A percentile compares a stretch with the other conserved stretches of the same genome.
Conservation (phyloP, 2,329 filamentous ascomycete species). For the Aspergillus versicolor region DNA sequence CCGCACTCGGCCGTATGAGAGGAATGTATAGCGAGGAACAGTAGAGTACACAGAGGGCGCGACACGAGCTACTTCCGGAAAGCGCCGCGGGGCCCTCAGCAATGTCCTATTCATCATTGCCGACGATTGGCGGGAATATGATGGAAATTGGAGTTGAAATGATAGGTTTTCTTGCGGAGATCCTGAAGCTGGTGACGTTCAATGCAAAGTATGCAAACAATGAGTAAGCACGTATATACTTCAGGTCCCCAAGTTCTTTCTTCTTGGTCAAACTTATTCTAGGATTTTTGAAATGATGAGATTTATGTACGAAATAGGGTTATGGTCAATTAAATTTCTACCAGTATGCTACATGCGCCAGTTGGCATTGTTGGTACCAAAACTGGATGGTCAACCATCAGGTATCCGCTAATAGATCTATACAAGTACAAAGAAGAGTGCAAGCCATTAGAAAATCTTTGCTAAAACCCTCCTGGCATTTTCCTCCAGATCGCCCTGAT, state of each 20-base stretch:
- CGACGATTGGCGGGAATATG: neutral
- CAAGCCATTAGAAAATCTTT: conserved; percentile 43
- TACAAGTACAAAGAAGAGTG: neutral
- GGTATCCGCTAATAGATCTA: conserved; percentile 9
- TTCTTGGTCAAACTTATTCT: no score
- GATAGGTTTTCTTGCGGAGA: neutral
- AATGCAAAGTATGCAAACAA: conserved; percentile 9
- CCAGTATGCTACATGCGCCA: neutral
- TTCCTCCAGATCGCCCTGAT: conserved; percentile 29
- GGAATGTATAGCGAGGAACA: conserved; percentile 20
- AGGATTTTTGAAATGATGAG: no score
- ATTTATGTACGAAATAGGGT: no score
- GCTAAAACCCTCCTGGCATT: conserved; percentile 46
- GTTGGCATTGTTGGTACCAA: neutral
- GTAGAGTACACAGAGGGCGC: conserved; percentile 29
- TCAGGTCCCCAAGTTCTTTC: neutral
- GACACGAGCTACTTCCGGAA: conserved; percentile 28
- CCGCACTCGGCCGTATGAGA: conserved; percentile 14
- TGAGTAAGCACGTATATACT: conserved; percentile 1
- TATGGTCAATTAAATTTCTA: neutral
- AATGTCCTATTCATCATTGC: conserved; percentile 33
- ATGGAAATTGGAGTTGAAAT: neutral
- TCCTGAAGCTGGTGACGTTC: neutral
- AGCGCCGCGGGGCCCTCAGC: conserved; percentile 30
- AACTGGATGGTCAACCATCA: neutral